Evolutionary conservation across 768 basidiomycete genomes (phyloP), one percentile per base, ranked within the genome.

Genomic region (Termitomyces sp.): DNA sequence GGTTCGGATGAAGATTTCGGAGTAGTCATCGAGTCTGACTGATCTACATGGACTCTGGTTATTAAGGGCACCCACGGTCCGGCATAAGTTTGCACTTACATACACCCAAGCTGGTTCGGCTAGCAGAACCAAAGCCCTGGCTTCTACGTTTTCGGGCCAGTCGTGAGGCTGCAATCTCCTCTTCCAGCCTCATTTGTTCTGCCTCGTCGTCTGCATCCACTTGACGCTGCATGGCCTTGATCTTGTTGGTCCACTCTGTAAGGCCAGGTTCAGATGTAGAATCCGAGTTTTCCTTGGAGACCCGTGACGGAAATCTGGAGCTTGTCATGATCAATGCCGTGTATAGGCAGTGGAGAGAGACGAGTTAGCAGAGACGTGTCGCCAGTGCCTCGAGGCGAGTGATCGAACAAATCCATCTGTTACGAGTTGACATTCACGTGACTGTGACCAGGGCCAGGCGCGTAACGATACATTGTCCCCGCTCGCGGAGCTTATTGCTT

Each of bases 171-270:
- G 76, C 76, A 59, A 92, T 84, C 63, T 84, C 83, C 56, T 82
- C 79, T 64, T 83, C 81, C 1, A 93, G 77, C 55, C 84, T 78
- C 50, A 79, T 81, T 66, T 90, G 83, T 64, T 93, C 91, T 6
- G 78, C 82, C 67, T 90, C 89, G 57, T 91, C 90, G 60, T 90
- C 87, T 14, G 85, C 85, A 60, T 93, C 90, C 26, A 91, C 86
- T 64, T 91, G 88, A 58, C 83, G 80, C 67, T 92, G 90, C 69
- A 92, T 72, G 16, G 83, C 87, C 68, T 86, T 87, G 68, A 93
- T 90, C 75, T 80, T 86, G 71, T 74, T 86, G 14, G 90, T 81
- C 90, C 90, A 92, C 69, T 92, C 88, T 16, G 88, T 79, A n/a
- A 91, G 76, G 49, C 83, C 86, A 3, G 77, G 74, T 63, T 90